Evolutionary conservation across 2,329 filamentous ascomycete species (phyloP), one percentile per base, ranked within the genome.

Genomic region (Sporothrix brunneoviolacea): DNA sequence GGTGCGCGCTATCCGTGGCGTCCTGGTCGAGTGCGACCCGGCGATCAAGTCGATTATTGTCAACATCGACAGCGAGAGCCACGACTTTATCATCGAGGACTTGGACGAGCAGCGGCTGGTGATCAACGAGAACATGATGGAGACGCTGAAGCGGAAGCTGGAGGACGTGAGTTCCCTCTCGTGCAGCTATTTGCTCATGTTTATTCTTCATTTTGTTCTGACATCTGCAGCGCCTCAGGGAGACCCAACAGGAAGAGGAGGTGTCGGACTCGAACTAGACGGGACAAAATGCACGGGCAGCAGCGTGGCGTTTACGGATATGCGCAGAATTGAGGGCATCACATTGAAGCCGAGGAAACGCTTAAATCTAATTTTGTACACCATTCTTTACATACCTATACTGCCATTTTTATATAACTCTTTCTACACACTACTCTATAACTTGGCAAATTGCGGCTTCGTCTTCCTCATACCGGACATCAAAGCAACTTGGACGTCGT

Each of bases 41-140:
- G 88, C 85, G 39, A 90, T 91, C 75, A 91, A 90, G 68, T 86
- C 87, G 56, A 89, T 91, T 71, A 84, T 91, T 61, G 74, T 87
- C 59, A 86, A 83, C 61, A 86, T 91, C 58, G 84, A 91, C 67
- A 78, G 73, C 60, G 73, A 79, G 51, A 75, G 77, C 58, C 82
- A 90, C 66, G 81, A 84, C 57, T 88, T 82, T 64, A 48, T 91
- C 62, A 86, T 90, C 55, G 85, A 90, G 60, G 85, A 90, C 55
- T 76, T 91, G 2, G 86, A 91, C 67, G 86, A 91, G 53, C 79
- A 86, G 63, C 83, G 84, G 52, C 73, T 89, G 1, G 73, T 91
- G 3, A 79, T 91, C 50, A 88, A 89, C 66, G 83, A 84, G 60
- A 82, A 80, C 57, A 88, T 86, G 76, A 71, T 89, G 46, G 70